These are phyloP conservation scores for Boehmeria nivea DNA, from an alignment of 306 rosid species.

Conservation along the genomic window DNA sequence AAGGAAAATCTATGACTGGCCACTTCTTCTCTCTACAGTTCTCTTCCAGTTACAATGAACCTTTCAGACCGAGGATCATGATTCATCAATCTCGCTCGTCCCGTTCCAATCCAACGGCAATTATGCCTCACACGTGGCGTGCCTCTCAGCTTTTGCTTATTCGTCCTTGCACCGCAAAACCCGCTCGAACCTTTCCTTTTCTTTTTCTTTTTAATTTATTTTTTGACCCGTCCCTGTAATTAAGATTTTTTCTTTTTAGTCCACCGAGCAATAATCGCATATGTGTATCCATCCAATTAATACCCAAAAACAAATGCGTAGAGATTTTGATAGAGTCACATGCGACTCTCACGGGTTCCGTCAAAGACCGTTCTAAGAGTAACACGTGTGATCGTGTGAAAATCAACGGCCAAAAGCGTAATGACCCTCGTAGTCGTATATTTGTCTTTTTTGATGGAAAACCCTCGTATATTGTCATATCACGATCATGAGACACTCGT, in stretches of 20 bases:
- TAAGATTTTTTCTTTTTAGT: constrained; percentile 6
- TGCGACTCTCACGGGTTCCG: constrained; percentile 12
- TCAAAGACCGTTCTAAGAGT: constrained; percentile 14
- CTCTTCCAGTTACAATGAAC: constrained; percentile 52
- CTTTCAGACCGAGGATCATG: constrained; percentile 29
- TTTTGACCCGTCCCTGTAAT: constrained; percentile 41
- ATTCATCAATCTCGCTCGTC: constrained; percentile 16
- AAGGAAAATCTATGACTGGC: constrained; percentile 44
- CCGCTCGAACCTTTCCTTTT: constrained; percentile 50
- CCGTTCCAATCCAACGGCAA: constrained; percentile 45
- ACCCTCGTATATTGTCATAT: too few relatives aligned
- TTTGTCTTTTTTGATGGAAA: neutral
- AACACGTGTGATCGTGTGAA: constrained; percentile 6
- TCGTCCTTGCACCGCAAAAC: constrained; percentile 85
- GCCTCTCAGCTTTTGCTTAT: constrained; percentile 48
- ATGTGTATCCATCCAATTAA: neutral
- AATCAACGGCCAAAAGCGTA: constrained; percentile 27
- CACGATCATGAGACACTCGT: too few relatives aligned
- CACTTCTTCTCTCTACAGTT: constrained; percentile 40
- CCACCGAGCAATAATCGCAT: neutral
- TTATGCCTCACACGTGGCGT: constrained; percentile 40
- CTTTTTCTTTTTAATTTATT: constrained; percentile 27
- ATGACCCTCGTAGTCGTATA: neutral
- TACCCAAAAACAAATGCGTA: neutral
- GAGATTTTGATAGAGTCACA: constrained; percentile 12